These are phyloP conservation scores for Saccharomycopsis hybrid DNA, from an alignment of 1,139 yeast genomes.

Conservation along the genomic window DNA sequence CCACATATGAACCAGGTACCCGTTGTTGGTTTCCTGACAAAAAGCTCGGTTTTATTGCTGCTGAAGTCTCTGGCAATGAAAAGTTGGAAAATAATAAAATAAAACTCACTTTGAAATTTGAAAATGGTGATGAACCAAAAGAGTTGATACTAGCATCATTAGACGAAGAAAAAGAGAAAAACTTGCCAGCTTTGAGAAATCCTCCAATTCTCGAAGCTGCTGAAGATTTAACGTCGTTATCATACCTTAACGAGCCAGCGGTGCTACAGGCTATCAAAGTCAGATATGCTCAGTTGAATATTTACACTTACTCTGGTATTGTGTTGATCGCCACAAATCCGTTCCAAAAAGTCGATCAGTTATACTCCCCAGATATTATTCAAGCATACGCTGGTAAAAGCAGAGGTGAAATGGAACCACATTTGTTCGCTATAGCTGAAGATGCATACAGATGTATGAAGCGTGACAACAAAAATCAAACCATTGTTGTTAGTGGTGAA, in stretches of 20 bases:
- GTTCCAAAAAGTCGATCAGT: conserved; percentile 83
- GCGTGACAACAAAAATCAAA: conserved; percentile 76
- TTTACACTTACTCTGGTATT: conserved; percentile 94
- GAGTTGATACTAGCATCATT: conserved; percentile 23
- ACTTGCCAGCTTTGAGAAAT: conserved; percentile 78
- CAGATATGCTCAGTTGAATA: conserved; percentile 81
- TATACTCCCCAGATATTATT: conserved; percentile 85
- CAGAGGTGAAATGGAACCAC: conserved; percentile 94
- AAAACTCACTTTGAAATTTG: conserved; percentile 57
- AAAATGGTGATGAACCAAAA: conserved; percentile 26
- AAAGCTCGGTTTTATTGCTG: conserved; percentile 86
- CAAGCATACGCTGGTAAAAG: conserved; percentile 91
- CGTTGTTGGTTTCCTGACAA: conserved; percentile 97
- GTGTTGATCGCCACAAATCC: conserved; percentile 97
- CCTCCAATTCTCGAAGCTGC: conserved; percentile 93
- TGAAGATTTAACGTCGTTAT: conserved; percentile 86
- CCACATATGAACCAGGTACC: conserved; percentile 31
- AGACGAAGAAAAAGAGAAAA: conserved; percentile 42
- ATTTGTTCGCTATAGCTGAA: conserved; percentile 95
- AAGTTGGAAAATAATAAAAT: conserved; percentile 46
- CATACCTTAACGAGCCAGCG: conserved; percentile 93
- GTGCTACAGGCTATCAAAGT: conserved; percentile 90
- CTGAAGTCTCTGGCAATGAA: conserved; percentile 56
- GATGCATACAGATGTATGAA: conserved; percentile 97
- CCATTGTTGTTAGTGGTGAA: conserved; percentile 96